phyloP scores from a whole-genome alignment of 2,329 filamentous ascomycete species.

The Emericellopsis atlantica region DNA sequence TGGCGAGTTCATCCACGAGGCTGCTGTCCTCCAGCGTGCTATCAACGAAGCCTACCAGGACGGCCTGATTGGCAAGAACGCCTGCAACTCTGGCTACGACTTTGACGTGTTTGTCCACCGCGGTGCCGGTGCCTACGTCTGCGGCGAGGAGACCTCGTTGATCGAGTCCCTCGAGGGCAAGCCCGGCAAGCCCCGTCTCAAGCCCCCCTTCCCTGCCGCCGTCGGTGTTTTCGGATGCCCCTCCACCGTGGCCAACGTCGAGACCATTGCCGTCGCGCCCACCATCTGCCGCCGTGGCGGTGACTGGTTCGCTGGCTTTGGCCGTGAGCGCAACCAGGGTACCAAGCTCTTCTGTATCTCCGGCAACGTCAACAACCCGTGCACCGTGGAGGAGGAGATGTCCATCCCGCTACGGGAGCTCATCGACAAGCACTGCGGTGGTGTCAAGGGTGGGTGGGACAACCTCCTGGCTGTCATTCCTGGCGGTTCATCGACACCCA shows the following conservation, averaged over 20 bases:
- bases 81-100: slow-evolving; percentile 91
- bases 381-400: slow-evolving; percentile 98
- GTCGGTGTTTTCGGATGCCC: slow-evolving; percentile 97
- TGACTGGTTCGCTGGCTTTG: slow-evolving; percentile 87
- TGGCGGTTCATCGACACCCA: slow-evolving; percentile 90
- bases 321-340: slow-evolving; percentile 89
- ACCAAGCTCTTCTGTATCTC: slow-evolving; percentile 99
- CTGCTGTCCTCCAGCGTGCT: slow-evolving; percentile 80
- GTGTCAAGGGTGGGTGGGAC: slow-evolving; percentile 94
- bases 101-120: slow-evolving; percentile 96
- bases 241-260: slow-evolving; percentile 94
- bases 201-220: slow-evolving; percentile 95
- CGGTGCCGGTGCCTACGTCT: slow-evolving; percentile 94
- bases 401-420: slow-evolving; percentile 91
- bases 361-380: slow-evolving; percentile 96
- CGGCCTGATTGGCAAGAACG: slow-evolving; percentile 95
- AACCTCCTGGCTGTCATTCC: slow-evolving; percentile 93
- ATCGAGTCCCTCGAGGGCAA: slow-evolving; percentile 98
- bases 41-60: slow-evolving; percentile 97
- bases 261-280: slow-evolving; percentile 89
- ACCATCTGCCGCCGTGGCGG: slow-evolving; percentile 91
- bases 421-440: slow-evolving; percentile 96
- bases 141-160: slow-evolving; percentile 93
- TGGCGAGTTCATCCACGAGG: slow-evolving; percentile 95
- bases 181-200: slow-evolving; percentile 93